Base-by-base conservation (phyloP, 768 basidiomycete genomes). In the Dentipellis fragilis region DNA sequence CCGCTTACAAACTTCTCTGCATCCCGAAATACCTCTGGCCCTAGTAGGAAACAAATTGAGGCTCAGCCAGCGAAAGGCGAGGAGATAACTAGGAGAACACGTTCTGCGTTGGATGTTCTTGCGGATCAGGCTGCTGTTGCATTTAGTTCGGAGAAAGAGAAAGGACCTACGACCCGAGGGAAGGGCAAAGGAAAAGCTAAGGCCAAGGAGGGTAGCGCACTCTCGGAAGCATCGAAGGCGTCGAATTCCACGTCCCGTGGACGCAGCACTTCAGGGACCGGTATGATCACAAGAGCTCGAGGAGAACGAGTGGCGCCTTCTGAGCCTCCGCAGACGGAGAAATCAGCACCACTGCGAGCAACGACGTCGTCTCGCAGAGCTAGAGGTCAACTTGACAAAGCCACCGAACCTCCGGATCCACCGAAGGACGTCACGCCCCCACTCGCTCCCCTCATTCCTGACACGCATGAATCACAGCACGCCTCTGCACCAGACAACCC, bases 91-190 rank as follows among this genome's bases (percentile, higher is more conserved):
- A 22, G 42, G n/a, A 16, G 60, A 34, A 52, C 47, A 29, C 54
- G 57, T 10, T 57, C 58, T 21, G 86, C 82, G 7, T 69, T 89
- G 62, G 85, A 89, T 62, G 84, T 89, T 8, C 70, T 88, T 36
- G 87, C 86, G 1, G 85, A 87, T 60, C 84, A 87, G 64, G 84
- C 87, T 3, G 82, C 87, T 4, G 82, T 82, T 17, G 60, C 56
- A 16, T 61, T 78, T 66, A 67, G 72, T 66, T 65, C 73, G 61
- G 58, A 72, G 63, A 64, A 72, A 58, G 63, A 54, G 16, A 60
- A 54, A 7, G 38, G 29, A 40, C 52, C 35, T n/a, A 50, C 60
- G 12, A 17, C n/a, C 10, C 39, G 39, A 21, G 52, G 52, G 39
- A 46, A 46, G 39, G 37, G 46, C 22, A 59, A 61, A 55, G 57